Conservation (phyloP, 306 rosid species). For the Acacia crassicarpa region DNA sequence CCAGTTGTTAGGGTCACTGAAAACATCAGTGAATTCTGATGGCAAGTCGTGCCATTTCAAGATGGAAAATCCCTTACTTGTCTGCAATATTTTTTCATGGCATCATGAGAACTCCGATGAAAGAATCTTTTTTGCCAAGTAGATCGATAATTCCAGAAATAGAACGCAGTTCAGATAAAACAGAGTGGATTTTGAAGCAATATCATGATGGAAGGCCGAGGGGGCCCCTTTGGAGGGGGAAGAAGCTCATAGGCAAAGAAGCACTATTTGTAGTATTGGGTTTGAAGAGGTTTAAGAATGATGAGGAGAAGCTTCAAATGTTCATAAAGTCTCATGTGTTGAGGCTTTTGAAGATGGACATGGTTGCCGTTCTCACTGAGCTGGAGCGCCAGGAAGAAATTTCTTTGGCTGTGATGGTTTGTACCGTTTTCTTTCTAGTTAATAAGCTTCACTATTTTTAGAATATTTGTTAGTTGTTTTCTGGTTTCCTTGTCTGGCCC, state of each 20-base stretch:
- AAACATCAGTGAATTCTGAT: conserved; percentile 27
- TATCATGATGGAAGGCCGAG: conserved; percentile 96
- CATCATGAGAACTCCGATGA: conserved; percentile 27
- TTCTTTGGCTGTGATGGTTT: conserved; percentile 77
- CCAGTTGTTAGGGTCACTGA: not conserved
- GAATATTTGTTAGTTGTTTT: not conserved
- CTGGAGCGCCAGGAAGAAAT: conserved; percentile 95
- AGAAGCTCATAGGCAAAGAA: conserved; percentile 87
- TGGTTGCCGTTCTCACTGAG: conserved; percentile 80
- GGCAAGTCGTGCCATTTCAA: conserved; percentile 56
- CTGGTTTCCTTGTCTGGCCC: not conserved
- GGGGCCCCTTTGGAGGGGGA: conserved; percentile 97
- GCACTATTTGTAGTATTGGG: conserved; percentile 76
- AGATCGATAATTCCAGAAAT: conserved; percentile 14
- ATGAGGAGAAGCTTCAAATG: conserved; percentile 67
- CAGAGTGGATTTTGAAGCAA: conserved; percentile 40
- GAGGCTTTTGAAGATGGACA: conserved; percentile 82
- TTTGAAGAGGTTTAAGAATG: conserved; percentile 76
- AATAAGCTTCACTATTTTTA: not conserved
- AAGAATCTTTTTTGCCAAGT: conserved; percentile 16
- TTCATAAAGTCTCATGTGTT: conserved; percentile 64
- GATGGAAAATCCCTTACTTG: conserved; percentile 35
- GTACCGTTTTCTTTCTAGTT: not conserved
- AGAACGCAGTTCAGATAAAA: conserved; percentile 26
- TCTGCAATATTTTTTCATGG: conserved; percentile 32